Base-by-base conservation (phyloP, 345 rosid species). In the Theobroma cacao region DNA sequence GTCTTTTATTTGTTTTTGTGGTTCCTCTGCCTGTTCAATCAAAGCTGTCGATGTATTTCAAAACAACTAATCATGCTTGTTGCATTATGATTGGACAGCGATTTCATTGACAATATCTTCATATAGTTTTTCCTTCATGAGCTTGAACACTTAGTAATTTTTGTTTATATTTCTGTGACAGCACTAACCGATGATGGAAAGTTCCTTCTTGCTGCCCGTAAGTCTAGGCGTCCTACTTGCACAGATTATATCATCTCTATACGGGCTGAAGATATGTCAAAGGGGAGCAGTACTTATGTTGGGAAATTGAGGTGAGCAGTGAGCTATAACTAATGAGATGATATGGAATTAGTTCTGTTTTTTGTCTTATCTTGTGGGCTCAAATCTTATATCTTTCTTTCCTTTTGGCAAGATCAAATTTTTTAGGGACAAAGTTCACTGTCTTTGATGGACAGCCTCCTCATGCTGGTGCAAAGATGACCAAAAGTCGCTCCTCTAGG, bases 361-460 rank as follows among this genome's bases (percentile, higher is more conserved):
- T 20, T 77, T 66, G 11, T 13, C 56, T 26, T 56, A n/a, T 24
- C 17, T 78, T 38, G 26, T 11, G 52, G 33, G 28, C 53, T 52
- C 41, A 53, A 40, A 20, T 40, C 75, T 77, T 74, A 43, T 12
- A 41, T 68, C 2, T 55, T 77, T 31, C 45, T 55, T 65, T 78
- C 11, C 6, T 75, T 66, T 64, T 2, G 78, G 72, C 84, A 56
- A 92, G 97, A 82, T 92, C 97, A 22, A 92, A 92, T 82, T 92
- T 91, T 81, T 79, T 89, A 52, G 97, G 93, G 65, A 90, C 94
- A 81, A 90, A 90, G 80, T 92, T 92, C 84, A 86, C 92, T 0
- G 82, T 90, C 77, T 86, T 80, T 22, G 91, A 90, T 62, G 90
- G 87, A 26, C 84, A 87, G 72, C 87, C 87, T 26, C 87, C 83